Percentiles rank a stretch among this genome's conserved stretches.
phyloP scores from a whole-genome alignment of 495 filamentous ascomycete genomes.

The Penicillium cosmopolitanum region DNA sequence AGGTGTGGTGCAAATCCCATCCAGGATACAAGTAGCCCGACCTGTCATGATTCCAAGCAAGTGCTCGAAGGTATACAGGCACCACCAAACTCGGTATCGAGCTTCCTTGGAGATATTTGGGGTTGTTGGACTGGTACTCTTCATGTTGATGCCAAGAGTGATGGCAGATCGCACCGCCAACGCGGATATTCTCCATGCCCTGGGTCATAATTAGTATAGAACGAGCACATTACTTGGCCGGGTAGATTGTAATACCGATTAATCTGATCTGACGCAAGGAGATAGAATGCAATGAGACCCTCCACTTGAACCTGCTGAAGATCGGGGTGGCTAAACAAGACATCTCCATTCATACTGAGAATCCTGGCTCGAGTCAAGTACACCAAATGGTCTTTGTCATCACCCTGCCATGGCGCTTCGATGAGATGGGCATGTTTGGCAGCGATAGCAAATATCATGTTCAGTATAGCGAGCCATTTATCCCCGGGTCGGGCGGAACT shows the following conservation, averaged over 20 bases:
- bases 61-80: conserved; percentile 64
- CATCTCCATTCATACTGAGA: conserved; percentile 57
- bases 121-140: conserved; percentile 56
- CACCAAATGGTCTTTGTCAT: conserved; percentile 57
- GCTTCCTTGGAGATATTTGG: conserved; percentile 61
- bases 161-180: conserved; percentile 64
- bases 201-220: conserved; percentile 26
- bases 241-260: conserved; percentile 55
- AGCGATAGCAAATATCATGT: conserved; percentile 68
- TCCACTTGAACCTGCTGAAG: conserved; percentile 66
- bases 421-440: conserved; percentile 60
- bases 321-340: conserved; percentile 60
- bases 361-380: conserved; percentile 54
- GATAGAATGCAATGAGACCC: conserved; percentile 63
- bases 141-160: conserved; percentile 66
- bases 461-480: conserved; percentile 65
- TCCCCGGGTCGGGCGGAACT: conserved; percentile 45
- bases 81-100: conserved; percentile 69
- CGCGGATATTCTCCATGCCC: conserved; percentile 66
- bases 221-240: neutral
- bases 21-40: conserved; percentile 62
- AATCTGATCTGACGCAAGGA: conserved; percentile 63
- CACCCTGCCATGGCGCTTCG: conserved; percentile 52
- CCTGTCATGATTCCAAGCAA: conserved; percentile 65
- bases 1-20: conserved; percentile 62